Evolutionary conservation across 495 filamentous ascomycete species (phyloP).

Genomic region (Pyrenopolyporus hunteri): DNA sequence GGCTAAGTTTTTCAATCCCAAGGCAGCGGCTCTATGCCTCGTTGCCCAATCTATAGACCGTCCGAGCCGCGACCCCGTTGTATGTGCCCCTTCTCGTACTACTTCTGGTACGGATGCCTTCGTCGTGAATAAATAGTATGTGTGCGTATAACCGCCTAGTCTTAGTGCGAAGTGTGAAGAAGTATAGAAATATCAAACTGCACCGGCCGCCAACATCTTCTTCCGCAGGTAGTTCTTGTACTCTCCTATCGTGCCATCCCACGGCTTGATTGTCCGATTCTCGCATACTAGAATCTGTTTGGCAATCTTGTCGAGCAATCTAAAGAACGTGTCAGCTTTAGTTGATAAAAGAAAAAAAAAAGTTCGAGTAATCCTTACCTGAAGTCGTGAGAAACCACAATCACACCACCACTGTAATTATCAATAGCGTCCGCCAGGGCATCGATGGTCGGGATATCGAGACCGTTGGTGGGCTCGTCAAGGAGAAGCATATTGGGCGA

Average conservation of each 20-base stretch:
- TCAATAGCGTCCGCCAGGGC: conserved; percentile 97
- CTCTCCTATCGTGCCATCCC: conserved; percentile 86
- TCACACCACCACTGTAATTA: conserved; percentile 92
- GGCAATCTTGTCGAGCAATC: conserved; percentile 97
- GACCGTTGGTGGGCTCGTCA: conserved; percentile 98
- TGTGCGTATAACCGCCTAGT: background rate
- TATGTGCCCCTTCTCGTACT: conserved; percentile 8
- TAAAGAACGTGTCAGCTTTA: conserved; percentile 45
- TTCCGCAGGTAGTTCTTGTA: conserved; percentile 99
- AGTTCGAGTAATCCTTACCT: conserved; percentile 61
- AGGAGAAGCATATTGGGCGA: conserved; percentile 96
- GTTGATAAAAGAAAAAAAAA: background rate
- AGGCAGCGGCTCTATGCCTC: conserved; percentile 21
- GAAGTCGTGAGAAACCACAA: conserved; percentile 98
- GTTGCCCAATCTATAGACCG: conserved; percentile 35
- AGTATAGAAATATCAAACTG: conserved; percentile 57
- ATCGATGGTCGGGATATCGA: conserved; percentile 99
- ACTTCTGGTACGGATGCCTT: conserved; percentile 3
- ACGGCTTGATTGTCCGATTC: conserved; percentile 85
- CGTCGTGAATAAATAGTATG: background rate
- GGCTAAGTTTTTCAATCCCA: conserved; percentile 25
- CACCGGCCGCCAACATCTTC: conserved; percentile 82
- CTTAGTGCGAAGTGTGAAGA: background rate
- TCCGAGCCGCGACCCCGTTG: conserved; percentile 20
- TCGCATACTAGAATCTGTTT: conserved; percentile 99